A percentile compares a stretch with the other conserved stretches of the same genome.
These are phyloP conservation scores for Yarrowia bubula DNA, from an alignment of 805 yeast species.

Conservation along the genomic window DNA sequence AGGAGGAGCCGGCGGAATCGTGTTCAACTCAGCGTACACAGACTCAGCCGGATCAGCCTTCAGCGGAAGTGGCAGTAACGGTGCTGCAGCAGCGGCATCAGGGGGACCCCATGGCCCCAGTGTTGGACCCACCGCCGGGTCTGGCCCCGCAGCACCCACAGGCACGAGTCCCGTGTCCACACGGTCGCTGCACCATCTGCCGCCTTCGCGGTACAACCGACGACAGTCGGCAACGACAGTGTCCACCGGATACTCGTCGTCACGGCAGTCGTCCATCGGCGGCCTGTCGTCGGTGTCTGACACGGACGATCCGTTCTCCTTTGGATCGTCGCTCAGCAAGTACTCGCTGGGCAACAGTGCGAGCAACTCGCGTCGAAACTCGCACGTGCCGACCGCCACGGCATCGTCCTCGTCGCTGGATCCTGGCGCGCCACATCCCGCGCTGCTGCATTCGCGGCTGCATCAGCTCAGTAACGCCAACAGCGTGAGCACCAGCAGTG, in stretches of 20 bases:
- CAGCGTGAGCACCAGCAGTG: not conserved
- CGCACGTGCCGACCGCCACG: slow-evolving; percentile 28
- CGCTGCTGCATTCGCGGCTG: slow-evolving; percentile 13
- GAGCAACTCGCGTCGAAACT: slow-evolving; percentile 32
- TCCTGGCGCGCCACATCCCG: slow-evolving; percentile 7
- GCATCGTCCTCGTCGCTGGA: slow-evolving; percentile 6
- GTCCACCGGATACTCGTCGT: slow-evolving; percentile 30
- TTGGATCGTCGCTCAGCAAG: slow-evolving; percentile 32
- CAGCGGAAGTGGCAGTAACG: not conserved
- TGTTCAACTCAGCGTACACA: slow-evolving; percentile 13
- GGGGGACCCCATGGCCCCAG: not conserved
- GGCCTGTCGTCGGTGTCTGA: slow-evolving; percentile 35
- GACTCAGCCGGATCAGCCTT: slow-evolving; percentile 1
- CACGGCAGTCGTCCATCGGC: slow-evolving; percentile 33
- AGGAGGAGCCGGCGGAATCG: not conserved
- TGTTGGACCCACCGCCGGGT: not conserved
- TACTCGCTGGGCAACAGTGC: slow-evolving; percentile 33
- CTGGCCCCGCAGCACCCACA: not conserved
- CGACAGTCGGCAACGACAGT: slow-evolving; percentile 31
- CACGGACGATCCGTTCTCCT: slow-evolving; percentile 34
- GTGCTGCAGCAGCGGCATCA: not conserved
- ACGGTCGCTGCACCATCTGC: not conserved
- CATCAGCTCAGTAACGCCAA: slow-evolving; percentile 8
- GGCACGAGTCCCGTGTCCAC: not conserved
- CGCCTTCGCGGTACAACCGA: slow-evolving; percentile 28